Evolutionary conservation across 2,329 filamentous ascomycete genomes (phyloP).

Genomic region (Epichloe glyceriae): DNA sequence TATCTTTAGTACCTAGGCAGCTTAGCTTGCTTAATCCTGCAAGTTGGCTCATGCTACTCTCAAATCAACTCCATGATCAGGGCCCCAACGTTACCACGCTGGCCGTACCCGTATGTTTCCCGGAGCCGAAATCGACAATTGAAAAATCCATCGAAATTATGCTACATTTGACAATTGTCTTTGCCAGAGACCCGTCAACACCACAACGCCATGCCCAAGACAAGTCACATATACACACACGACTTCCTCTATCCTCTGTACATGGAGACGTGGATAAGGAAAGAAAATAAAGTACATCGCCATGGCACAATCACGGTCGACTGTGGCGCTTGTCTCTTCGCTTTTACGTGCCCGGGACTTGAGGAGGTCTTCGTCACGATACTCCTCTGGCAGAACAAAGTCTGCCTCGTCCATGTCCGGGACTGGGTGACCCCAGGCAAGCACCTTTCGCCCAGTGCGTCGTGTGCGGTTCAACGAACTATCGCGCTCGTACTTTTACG

Average conservation of each 20-base stretch:
- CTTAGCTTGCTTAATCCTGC: background rate
- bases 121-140: background rate
- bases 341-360: conserved; percentile 49
- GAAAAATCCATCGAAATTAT: background rate
- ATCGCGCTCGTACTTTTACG: conserved; percentile 66
- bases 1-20: background rate
- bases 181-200: background rate
- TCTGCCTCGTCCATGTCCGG: conserved; percentile 60
- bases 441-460: conserved; percentile 53
- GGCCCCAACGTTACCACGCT: background rate
- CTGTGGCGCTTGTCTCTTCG: conserved; percentile 45
- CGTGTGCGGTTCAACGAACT: conserved; percentile 62
- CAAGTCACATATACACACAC: background rate
- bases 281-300: background rate
- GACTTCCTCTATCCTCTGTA: background rate
- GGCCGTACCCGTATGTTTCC: background rate
- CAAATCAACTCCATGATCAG: background rate
- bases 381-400: conserved; percentile 62
- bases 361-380: conserved; percentile 40
- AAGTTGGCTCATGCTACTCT: background rate
- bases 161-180: background rate
- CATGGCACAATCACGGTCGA: conserved; percentile 17
- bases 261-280: background rate
- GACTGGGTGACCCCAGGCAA: conserved; percentile 72
- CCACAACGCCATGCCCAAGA: conserved; percentile 4